Evolutionary conservation across 805 yeast species (phyloP).

Genomic region (Wickerhamiella kurtzmanii): DNA sequence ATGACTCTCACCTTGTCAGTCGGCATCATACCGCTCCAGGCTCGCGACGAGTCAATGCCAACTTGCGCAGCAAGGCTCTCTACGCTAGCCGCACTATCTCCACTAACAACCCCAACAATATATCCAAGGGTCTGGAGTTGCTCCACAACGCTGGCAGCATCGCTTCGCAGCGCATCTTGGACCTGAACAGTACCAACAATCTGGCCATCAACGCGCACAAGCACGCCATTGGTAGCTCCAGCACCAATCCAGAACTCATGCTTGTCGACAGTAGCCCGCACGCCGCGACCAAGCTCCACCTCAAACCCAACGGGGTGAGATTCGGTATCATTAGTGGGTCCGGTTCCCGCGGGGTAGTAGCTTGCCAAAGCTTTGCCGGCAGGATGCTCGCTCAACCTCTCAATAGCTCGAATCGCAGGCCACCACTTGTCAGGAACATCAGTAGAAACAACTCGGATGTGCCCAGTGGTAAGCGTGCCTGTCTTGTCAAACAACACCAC

Average conservation of each 20-base stretch:
- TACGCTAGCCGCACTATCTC: conserved; percentile 62
- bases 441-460: conserved; percentile 37
- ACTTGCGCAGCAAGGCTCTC: conserved; percentile 47
- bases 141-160: conserved; percentile 47
- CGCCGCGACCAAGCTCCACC: conserved; percentile 26
- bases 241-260: conserved; percentile 5
- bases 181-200: conserved; percentile 56
- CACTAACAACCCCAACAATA: conserved; percentile 76
- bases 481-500: conserved; percentile 84
- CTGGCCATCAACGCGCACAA: conserved; percentile 43
- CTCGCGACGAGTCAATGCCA: conserved; percentile 50
- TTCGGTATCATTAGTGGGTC: conserved; percentile 5
- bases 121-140: conserved; percentile 40
- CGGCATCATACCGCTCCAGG: conserved; percentile 68
- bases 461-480: conserved; percentile 84
- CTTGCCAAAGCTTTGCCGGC: conserved; percentile 53
- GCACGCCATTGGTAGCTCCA: conserved; percentile 34
- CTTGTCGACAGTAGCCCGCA: conserved; percentile 19
- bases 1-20: conserved; percentile 61
- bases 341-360: conserved; percentile 1
- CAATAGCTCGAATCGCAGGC: conserved; percentile 45
- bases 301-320: conserved; percentile 16
- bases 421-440: conserved; percentile 30
- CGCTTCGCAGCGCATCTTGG: conserved; percentile 52
- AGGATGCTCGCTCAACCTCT: conserved; percentile 74